These are phyloP conservation scores for Ceratocystis alfenasii DNA, from an alignment of 2,329 filamentous ascomycete species.

Conservation along the genomic window DNA sequence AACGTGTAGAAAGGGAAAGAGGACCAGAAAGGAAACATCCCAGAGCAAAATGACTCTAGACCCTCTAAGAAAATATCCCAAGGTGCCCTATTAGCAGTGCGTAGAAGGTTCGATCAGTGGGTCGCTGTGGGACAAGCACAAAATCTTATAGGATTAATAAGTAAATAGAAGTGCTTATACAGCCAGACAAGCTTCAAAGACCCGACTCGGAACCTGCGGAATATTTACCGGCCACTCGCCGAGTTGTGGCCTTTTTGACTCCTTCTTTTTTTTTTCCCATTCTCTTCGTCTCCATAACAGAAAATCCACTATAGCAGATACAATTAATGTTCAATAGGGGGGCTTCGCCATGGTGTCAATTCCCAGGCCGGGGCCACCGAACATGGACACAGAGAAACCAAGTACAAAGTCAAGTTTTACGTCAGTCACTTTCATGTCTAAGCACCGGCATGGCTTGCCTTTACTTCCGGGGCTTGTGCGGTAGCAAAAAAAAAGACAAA, in stretches of 20 bases:
- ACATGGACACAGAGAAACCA: conserved; percentile 8
- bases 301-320: background rate
- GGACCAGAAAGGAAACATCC: background rate
- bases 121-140: background rate
- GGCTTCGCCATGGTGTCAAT: background rate
- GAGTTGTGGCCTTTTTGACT: too few relatives aligned
- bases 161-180: background rate
- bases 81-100: background rate
- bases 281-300: background rate
- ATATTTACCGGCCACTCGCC: conserved; percentile 4
- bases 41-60: background rate
- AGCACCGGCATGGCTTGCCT: conserved; percentile 1
- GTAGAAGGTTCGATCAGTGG: background rate
- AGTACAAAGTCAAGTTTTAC: background rate
- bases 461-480: background rate
- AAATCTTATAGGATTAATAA: background rate
- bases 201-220: conserved; percentile 5
- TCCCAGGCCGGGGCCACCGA: conserved; percentile 4
- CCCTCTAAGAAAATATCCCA: background rate
- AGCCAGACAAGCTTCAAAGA: background rate
- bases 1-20: background rate
- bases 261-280: background rate
- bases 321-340: background rate
- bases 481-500: conserved; percentile 2
- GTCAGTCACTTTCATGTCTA: background rate